Conservation (phyloP, 2,329 filamentous ascomycete species). For the Trichophyton verrucosum region DNA sequence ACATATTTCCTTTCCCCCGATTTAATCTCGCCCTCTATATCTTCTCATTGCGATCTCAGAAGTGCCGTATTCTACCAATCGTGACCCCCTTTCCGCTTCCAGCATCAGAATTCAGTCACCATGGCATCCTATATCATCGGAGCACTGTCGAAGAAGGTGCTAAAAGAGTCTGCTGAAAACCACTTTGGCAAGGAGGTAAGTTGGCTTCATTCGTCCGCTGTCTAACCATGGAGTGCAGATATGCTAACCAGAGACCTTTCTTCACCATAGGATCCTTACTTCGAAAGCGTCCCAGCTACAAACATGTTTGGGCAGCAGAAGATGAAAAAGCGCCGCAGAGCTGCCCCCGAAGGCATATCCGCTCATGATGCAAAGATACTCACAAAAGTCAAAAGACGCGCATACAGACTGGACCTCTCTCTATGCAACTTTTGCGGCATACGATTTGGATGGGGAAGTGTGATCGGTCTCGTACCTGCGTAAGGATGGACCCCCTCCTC, state of each 20-base stretch:
- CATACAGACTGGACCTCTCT: slow-evolving; percentile 73
- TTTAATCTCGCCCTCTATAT: not conserved
- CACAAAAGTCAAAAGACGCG: slow-evolving; percentile 71
- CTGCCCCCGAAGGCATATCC: slow-evolving; percentile 69
- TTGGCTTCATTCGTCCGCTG: not conserved
- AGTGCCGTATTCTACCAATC: not conserved
- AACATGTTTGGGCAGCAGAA: slow-evolving; percentile 53
- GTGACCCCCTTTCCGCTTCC: not conserved
- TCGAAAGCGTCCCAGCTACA: slow-evolving; percentile 66
- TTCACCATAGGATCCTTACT: slow-evolving; percentile 66
- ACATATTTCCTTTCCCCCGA: not conserved
- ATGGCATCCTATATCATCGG: slow-evolving; percentile 16
- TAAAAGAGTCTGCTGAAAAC: slow-evolving; percentile 30
- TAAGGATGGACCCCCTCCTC: slow-evolving; percentile 41
- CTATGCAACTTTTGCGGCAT: slow-evolving; percentile 73
- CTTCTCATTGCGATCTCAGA: not conserved
- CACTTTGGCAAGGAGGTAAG: slow-evolving; percentile 32
- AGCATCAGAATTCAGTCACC: not conserved
- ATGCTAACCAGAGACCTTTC: slow-evolving; percentile 5
- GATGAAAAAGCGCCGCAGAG: slow-evolving; percentile 72
- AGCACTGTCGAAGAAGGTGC: slow-evolving; percentile 23
- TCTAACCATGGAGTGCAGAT: not conserved
- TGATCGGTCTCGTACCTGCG: slow-evolving; percentile 73
- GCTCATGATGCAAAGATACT: slow-evolving; percentile 69
- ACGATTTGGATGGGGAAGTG: slow-evolving; percentile 75